A percentile compares a stretch with the other conserved stretches of the same genome.
Conservation (phyloP, 1,139 yeast genomes). For the Kurtzmaniella natalensis region DNA sequence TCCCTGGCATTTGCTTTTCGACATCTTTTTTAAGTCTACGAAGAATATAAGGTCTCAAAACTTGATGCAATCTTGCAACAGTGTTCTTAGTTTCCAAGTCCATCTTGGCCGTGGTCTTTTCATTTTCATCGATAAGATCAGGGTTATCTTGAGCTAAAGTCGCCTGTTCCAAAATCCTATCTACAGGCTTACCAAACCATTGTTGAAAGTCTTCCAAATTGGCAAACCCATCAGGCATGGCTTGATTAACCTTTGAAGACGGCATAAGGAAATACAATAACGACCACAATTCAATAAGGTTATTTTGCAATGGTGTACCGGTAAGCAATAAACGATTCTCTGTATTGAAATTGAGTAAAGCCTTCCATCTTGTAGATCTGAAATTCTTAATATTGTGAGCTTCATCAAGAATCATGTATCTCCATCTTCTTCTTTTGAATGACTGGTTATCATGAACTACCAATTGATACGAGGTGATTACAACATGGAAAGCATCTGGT, state of each 20-base stretch:
- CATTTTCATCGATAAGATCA: constrained; percentile 42
- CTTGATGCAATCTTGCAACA: constrained; percentile 86
- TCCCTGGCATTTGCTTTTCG: constrained; percentile 98
- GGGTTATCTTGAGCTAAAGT: constrained; percentile 53
- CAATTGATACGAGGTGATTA: constrained; percentile 93
- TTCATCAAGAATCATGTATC: constrained; percentile 94
- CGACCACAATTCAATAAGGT: constrained; percentile 92
- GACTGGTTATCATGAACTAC: constrained; percentile 96
- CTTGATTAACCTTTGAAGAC: constrained; percentile 61
- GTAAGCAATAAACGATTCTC: constrained; percentile 83
- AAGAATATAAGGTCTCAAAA: constrained; percentile 83
- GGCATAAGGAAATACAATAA: constrained; percentile 94
- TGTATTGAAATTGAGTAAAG: constrained; percentile 87
- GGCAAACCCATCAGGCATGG: constrained; percentile 95
- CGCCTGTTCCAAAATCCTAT: constrained; percentile 71
- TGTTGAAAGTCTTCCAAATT: constrained; percentile 92
- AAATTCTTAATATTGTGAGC: constrained; percentile 98
- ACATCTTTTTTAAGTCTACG: constrained; percentile 95
- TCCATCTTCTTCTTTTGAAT: constrained; percentile 90
- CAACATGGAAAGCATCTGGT: constrained; percentile 92
- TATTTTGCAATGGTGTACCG: constrained; percentile 94
- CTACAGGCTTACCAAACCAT: constrained; percentile 98
- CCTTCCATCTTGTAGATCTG: constrained; percentile 96
- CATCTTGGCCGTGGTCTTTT: constrained; percentile 32
- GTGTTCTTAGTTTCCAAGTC: constrained; percentile 77